Evolutionary conservation across 306 rosid species (phyloP), one percentile per base, ranked within the genome.

Genomic region (Glycine tomentella): DNA sequence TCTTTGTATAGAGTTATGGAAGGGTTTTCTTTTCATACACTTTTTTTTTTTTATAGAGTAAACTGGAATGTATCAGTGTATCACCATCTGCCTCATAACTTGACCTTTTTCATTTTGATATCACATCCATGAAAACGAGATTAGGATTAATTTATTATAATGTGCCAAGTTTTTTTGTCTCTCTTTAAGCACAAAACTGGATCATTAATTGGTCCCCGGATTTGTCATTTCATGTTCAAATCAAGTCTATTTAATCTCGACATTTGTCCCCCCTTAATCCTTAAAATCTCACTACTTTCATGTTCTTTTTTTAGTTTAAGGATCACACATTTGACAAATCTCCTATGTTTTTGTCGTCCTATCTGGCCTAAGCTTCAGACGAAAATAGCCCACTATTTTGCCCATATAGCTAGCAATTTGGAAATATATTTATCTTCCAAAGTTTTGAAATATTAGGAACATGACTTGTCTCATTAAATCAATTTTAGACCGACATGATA

Each of bases 151-250:
- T 33, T 51, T 33, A 51, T 72, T 51, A 13, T 52, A 8, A 33
- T 33, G n/a, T 51, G 42, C 46, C 61, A 71, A 51, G 3, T 59
- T 31, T 49, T 25, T 25, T 25, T 25, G 48, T 36, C 44, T 31
- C 48, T 50, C 58, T 50, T 52, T 52, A 34, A 52, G 13, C 59
- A 13, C 7, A 1, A 11, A 10, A 5, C 5, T 25, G 20, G 46
- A 50, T 31, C 31, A 50, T 71, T 42, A 67, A 67, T 44, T 71
- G 61, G 76, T 50, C 48, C 25, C 16, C 0, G 25, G 58, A 72
- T 51, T 72, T 72, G 76, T 53, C 57, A 72, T 52, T 72, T 72
- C 65, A 53, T 72, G 77, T n/a, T 55, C 49, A 72, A 72, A 53
- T 53, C 64, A 52, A 52, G 51, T 53, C 50, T 72, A 53, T 52